phyloP scores from a whole-genome alignment of 441 rosid genomes.

The Metrosideros polymorpha region DNA sequence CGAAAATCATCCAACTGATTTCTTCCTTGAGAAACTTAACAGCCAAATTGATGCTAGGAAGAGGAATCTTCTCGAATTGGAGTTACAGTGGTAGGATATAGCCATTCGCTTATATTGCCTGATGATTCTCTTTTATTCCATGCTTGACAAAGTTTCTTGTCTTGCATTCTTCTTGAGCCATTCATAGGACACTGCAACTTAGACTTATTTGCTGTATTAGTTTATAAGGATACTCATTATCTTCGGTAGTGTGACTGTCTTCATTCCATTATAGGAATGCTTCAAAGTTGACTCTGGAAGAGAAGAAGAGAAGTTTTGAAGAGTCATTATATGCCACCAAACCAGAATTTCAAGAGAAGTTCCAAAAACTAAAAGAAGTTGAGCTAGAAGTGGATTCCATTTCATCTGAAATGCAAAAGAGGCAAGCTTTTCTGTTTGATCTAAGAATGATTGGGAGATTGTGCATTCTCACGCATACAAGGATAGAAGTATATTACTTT shows the following conservation, averaged over 20 bases:
- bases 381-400: slow-evolving; percentile 38
- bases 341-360: slow-evolving; percentile 46
- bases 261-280: slow-evolving; percentile 36
- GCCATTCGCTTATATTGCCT: background rate
- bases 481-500: background rate
- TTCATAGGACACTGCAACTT: background rate
- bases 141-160: background rate
- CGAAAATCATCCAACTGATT: slow-evolving; percentile 31
- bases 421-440: slow-evolving; percentile 16
- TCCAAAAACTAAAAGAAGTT: slow-evolving; percentile 41
- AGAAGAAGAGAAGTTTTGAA: slow-evolving; percentile 44
- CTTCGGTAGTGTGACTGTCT: background rate
- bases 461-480: background rate
- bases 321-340: slow-evolving; percentile 40
- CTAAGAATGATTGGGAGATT: background rate
- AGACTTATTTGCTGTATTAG: background rate
- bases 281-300: slow-evolving; percentile 36
- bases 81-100: slow-evolving; percentile 44
- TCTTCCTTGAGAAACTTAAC: slow-evolving; percentile 40
- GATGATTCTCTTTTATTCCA: background rate
- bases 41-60: slow-evolving; percentile 30
- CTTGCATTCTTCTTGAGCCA: background rate
- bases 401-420: slow-evolving; percentile 40
- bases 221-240: background rate
- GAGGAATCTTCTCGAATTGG: slow-evolving; percentile 27